phyloP scores from a whole-genome alignment of 495 filamentous ascomycete genomes.

The Tuber calosporum region DNA sequence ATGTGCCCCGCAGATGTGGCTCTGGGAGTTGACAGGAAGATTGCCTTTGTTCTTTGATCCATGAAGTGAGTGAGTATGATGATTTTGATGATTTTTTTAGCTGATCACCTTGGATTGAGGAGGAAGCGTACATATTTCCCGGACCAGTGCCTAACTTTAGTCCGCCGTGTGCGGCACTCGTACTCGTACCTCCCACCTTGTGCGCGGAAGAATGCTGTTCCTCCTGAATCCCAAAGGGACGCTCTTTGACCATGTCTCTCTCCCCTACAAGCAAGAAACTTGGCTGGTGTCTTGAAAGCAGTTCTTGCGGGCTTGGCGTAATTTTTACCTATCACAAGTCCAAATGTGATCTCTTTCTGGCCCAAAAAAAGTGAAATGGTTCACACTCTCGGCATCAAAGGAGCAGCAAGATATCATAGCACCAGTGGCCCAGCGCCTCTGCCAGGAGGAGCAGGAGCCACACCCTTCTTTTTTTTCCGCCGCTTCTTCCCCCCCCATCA shows the following conservation, averaged over 20 bases:
- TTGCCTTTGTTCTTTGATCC: not conserved
- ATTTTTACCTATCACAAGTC: not conserved
- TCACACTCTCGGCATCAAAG: not conserved
- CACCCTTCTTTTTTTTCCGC: not conserved
- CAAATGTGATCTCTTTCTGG: not conserved
- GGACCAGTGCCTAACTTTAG: not conserved
- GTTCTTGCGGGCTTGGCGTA: not conserved
- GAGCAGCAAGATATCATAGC: not conserved
- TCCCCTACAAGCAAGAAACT: not conserved
- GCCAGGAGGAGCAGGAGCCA: not conserved
- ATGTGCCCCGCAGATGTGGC: not conserved
- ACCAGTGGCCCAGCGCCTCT: not conserved
- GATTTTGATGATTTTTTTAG: not conserved
- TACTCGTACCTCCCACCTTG: too few relatives aligned
- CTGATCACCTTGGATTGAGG: not conserved
- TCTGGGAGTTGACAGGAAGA: not conserved
- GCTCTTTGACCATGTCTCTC: not conserved
- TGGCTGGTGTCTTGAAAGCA: not conserved
- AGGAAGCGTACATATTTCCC: not conserved
- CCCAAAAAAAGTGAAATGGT: slow-evolving; percentile 2
- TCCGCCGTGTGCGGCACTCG: not conserved
- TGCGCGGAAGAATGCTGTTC: slow-evolving; percentile 2
- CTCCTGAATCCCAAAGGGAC: not conserved
- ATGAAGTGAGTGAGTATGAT: not conserved
- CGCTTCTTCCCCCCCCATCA: not conserved